These are phyloP conservation scores for Talaromyces wortmannii DNA, from an alignment of 495 filamentous ascomycete species.

Conservation along the genomic window DNA sequence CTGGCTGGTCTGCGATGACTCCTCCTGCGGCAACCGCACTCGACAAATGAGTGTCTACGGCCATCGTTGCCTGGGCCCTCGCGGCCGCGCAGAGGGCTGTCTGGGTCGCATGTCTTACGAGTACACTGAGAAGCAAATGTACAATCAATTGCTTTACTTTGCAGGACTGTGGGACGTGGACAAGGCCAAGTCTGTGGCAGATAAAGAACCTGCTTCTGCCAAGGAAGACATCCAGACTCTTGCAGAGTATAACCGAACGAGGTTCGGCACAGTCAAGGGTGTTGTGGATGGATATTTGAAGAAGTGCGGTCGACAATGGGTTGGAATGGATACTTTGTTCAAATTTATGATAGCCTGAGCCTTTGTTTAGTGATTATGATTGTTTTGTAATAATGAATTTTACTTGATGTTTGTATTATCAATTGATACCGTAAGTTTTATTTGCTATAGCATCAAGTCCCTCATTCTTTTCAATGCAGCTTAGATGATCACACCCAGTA, in stretches of 20 bases:
- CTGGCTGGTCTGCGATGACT: conserved; percentile 86
- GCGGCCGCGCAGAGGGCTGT: conserved; percentile 75
- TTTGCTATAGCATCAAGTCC: too few species aligned
- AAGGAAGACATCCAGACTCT: conserved; percentile 62
- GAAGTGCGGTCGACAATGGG: conserved; percentile 92
- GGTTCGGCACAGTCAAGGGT: conserved; percentile 68
- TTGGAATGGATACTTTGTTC: conserved; percentile 92
- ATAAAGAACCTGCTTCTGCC: conserved; percentile 33
- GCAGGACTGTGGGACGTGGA: conserved; percentile 83
- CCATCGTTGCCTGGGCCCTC: conserved; percentile 78
- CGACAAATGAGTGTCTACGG: conserved; percentile 90
- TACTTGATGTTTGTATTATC: too few species aligned
- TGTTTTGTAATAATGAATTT: background rate
- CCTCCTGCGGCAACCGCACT: conserved; percentile 78
- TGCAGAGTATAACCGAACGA: conserved; percentile 67
- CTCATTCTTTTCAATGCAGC: too few species aligned
- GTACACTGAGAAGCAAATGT: conserved; percentile 79
- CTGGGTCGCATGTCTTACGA: conserved; percentile 85
- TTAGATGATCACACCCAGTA: too few species aligned
- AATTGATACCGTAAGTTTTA: too few species aligned
- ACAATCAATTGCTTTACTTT: conserved; percentile 92
- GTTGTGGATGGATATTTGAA: conserved; percentile 85
- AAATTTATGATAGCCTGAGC: conserved; percentile 46
- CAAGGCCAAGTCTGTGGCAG: conserved; percentile 53
- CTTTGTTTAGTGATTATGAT: background rate